These are phyloP conservation scores for Fusarium palustre DNA, from an alignment of 2,329 filamentous ascomycete species.

Conservation along the genomic window DNA sequence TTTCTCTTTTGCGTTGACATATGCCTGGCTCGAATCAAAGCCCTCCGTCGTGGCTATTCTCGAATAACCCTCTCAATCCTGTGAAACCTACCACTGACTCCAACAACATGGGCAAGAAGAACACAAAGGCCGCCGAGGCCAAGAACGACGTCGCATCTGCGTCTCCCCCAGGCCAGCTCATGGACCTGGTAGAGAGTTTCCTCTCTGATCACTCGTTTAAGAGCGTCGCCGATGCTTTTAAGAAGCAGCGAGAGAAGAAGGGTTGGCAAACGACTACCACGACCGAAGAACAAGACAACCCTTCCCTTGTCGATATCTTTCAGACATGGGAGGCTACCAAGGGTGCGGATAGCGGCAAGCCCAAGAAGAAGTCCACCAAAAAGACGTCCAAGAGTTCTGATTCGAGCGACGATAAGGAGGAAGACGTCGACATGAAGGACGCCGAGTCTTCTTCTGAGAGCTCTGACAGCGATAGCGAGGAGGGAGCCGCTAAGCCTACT, in stretches of 20 bases:
- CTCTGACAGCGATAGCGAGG: constrained; percentile 42
- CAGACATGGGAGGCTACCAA: constrained; percentile 60
- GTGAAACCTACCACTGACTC: constrained; percentile 28
- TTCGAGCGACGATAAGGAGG: constrained; percentile 48
- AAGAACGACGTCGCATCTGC: constrained; percentile 39
- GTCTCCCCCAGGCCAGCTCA: constrained; percentile 68
- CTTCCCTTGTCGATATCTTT: constrained; percentile 64
- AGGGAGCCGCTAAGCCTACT: constrained; percentile 41
- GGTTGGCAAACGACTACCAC: constrained; percentile 55
- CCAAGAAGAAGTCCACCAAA: constrained; percentile 42
- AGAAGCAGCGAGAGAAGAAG: constrained; percentile 69
- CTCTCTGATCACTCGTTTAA: constrained; percentile 74
- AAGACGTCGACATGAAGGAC: constrained; percentile 63
- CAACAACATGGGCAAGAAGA: constrained; percentile 53
- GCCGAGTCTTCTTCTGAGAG: constrained; percentile 53
- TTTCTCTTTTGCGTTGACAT: constrained; percentile 32
- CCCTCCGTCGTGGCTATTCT: constrained; percentile 59
- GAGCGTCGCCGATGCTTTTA: constrained; percentile 70
- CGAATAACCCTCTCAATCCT: constrained; percentile 53
- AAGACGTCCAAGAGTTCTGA: constrained; percentile 27
- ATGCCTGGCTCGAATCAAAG: constrained; percentile 51
- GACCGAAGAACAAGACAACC: constrained; percentile 37
- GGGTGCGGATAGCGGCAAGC: constrained; percentile 30
- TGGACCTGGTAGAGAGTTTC: constrained; percentile 75
- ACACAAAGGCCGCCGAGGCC: constrained; percentile 35